Evolutionary conservation across 257 asterid genomes (phyloP), one percentile per base, ranked within the genome.

Genomic region (Gentiana macrophylla): DNA sequence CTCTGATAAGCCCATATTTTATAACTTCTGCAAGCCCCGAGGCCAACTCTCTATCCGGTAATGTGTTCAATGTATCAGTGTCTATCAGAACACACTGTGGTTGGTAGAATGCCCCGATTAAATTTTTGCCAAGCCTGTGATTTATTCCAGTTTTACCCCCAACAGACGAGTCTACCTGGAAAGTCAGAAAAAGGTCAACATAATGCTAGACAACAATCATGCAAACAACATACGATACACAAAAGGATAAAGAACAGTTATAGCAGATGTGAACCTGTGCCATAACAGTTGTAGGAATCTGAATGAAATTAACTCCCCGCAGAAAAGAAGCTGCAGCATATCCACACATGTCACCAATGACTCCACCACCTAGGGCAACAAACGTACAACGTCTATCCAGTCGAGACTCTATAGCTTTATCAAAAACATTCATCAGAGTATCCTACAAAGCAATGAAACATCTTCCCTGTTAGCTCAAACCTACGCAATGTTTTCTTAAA

Each of bases 71-170:
- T n/a, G 99, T 88, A 57, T 88, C 68, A 2, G 85, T 92, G 80
- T 92, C 99, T 64, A 92, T 44, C 50, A 92, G 91, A 70, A 92
- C 99, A 77, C 94, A 88, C n/a, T 92, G 97, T 46, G 99, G 99
- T 59, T 88, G 99, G 77, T 88, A 92, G 74, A 92, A 92, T 56
- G 99, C 94, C 48, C 99, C 99, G 43, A 92, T 92, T 65, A 92
- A 12, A 68, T 92, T 92, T 69, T 88, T 92, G 50, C 99, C 99
- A 49, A 92, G 99, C n/a, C 62, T 90, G 75, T 92, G 97, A 67
- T 92, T 92, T 71, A 92, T 92, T 75, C 97, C 99, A 62, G 97
- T 92, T 78, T 92, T 92, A 51, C 99, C 99, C 69, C 99, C 99
- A 63, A 92, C 95, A 0, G 99, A 92, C 60, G 97, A 92, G 74